Evolutionary conservation across 75 land plant genomes (phyloP).

Genomic region (Picea glauca): DNA sequence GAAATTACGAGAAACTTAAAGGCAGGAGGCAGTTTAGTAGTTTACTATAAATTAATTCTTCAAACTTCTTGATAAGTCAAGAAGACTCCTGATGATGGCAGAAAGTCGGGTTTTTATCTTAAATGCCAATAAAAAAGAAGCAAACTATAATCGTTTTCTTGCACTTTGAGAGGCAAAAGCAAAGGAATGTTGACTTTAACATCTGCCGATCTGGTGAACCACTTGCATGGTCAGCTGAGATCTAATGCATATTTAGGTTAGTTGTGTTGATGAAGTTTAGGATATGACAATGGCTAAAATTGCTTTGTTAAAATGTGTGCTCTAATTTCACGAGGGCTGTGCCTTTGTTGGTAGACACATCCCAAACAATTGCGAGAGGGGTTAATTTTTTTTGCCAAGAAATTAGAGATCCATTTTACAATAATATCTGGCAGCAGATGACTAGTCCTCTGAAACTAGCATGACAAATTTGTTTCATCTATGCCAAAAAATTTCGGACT

Average conservation of each 20-base stretch:
- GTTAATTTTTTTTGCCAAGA: constrained; percentile 66
- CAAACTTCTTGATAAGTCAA: constrained; percentile 22
- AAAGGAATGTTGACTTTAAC: constrained; percentile 44
- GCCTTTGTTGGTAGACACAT: constrained; percentile 76
- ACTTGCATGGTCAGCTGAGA: constrained; percentile 38
- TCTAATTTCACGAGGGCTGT: constrained; percentile 46
- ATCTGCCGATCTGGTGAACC: constrained; percentile 48
- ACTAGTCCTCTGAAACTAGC: background rate
- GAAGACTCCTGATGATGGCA: constrained; percentile 31
- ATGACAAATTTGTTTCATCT: constrained; percentile 37
- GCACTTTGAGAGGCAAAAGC: constrained; percentile 56
- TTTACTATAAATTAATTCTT: constrained; percentile 1
- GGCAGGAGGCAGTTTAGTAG: constrained; percentile 20
- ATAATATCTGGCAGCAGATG: constrained; percentile 31
- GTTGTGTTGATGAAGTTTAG: constrained; percentile 74
- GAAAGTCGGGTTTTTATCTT: constrained; percentile 33
- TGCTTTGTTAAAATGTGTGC: constrained; percentile 50
- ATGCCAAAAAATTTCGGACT: constrained; percentile 52
- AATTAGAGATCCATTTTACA: constrained; percentile 48
- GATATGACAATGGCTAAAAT: constrained; percentile 68
- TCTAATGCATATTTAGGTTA: constrained; percentile 26
- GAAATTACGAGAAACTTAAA: constrained; percentile 57
- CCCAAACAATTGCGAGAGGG: constrained; percentile 74
- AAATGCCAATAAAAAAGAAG: constrained; percentile 30
- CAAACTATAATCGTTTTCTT: constrained; percentile 51